Conservation (phyloP, 768 basidiomycete species). For the Pleurotus salmoneostramineus region DNA sequence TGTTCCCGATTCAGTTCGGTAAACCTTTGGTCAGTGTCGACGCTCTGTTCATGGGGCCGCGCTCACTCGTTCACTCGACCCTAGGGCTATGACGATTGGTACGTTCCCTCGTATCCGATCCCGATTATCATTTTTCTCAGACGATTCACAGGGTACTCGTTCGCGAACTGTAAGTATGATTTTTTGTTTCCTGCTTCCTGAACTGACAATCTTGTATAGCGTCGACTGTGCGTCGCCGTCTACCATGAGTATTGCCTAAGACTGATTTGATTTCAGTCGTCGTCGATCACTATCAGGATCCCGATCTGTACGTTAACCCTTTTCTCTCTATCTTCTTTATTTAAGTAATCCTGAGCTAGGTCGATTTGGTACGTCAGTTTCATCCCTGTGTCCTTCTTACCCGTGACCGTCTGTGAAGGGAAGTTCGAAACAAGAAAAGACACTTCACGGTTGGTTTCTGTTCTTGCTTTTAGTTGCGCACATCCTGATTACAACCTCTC, state of each 20-base stretch:
- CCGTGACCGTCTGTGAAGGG: constrained; percentile 44
- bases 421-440: constrained; percentile 81
- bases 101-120: constrained; percentile 8
- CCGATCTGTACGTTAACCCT: constrained; percentile 64
- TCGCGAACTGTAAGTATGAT: constrained; percentile 60
- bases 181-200: neutral
- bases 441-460: constrained; percentile 70
- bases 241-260: neutral
- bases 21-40: constrained; percentile 59
- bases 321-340: too few species aligned
- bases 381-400: neutral
- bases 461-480: neutral
- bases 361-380: constrained; percentile 72
- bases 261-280: constrained; percentile 45
- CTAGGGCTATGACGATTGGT: constrained; percentile 61
- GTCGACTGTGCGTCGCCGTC: constrained; percentile 61
- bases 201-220: constrained; percentile 26
- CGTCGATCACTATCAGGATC: constrained; percentile 63
- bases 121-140: neutral
- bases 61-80: neutral
- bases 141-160: constrained; percentile 54
- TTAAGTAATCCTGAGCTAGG: constrained; percentile 24
- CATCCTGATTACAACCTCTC: neutral
- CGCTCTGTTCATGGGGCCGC: neutral
- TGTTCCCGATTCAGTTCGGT: constrained; percentile 48